A percentile compares a stretch with the other conserved stretches of the same genome.
Evolutionary conservation across 768 basidiomycete genomes (phyloP).

Genomic region (Nidularia sp.): DNA sequence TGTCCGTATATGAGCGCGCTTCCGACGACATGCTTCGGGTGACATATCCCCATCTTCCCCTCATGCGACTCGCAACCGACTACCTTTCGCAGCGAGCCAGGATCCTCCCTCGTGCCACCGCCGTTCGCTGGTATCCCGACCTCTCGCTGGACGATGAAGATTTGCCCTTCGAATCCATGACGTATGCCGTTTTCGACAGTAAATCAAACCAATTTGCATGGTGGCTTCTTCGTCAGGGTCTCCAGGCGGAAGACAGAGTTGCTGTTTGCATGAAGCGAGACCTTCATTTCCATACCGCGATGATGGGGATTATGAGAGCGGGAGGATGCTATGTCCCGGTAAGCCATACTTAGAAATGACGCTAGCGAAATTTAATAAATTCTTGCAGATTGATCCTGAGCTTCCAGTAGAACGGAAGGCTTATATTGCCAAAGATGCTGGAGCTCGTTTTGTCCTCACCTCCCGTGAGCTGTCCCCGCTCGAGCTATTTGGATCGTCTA

Average conservation of each 20-base stretch:
- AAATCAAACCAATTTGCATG: constrained; percentile 35
- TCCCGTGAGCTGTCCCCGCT: constrained; percentile 11
- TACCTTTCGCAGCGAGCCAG: constrained; percentile 19
- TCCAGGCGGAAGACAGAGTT: constrained; percentile 34
- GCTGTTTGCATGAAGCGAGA: constrained; percentile 42
- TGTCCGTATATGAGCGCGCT: constrained; percentile 19
- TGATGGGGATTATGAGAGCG: constrained; percentile 41
- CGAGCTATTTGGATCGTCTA: constrained; percentile 16
- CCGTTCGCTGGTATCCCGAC: constrained; percentile 25
- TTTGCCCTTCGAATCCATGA: constrained; percentile 17
- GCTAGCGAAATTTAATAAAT: not conserved
- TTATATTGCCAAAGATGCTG: constrained; percentile 39
- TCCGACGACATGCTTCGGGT: constrained; percentile 14
- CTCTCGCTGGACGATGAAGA: constrained; percentile 13
- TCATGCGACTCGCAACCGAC: constrained; percentile 21
- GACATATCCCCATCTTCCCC: constrained; percentile 15
- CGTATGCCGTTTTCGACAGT: constrained; percentile 30
- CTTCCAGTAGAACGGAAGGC: constrained; percentile 39
- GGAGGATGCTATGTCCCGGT: constrained; percentile 53
- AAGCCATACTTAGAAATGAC: constrained; percentile 5
- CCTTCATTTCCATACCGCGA: constrained; percentile 32
- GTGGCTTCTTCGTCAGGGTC: constrained; percentile 31
- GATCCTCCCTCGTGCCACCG: constrained; percentile 15
- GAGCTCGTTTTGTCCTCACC: constrained; percentile 36
- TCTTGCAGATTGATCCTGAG: constrained; percentile 44